phyloP scores from a whole-genome alignment of 1,139 yeast species.

The Trichomonascaceae sp. region DNA sequence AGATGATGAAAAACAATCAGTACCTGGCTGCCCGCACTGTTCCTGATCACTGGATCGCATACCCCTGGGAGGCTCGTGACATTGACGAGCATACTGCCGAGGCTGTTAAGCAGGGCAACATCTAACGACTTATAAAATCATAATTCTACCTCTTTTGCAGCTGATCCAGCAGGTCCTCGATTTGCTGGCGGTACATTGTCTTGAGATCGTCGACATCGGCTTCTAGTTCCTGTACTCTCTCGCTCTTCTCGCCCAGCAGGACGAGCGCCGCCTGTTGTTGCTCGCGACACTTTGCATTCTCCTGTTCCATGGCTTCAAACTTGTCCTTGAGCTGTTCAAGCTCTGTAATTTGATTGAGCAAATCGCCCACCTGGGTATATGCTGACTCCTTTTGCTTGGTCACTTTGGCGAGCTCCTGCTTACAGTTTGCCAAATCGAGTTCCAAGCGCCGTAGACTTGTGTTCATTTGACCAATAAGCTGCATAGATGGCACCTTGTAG shows the following conservation, averaged over 20 bases:
- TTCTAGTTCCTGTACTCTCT: conserved; percentile 66
- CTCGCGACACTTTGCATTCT: conserved; percentile 10
- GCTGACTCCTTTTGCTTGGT: conserved; percentile 49
- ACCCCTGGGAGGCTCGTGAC: conserved; percentile 93
- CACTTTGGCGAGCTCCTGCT: conserved; percentile 47
- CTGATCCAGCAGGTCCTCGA: conserved; percentile 69
- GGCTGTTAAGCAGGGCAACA: conserved; percentile 68
- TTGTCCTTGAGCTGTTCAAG: conserved; percentile 29
- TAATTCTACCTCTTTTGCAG: conserved; percentile 20
- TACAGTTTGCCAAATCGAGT: conserved; percentile 53
- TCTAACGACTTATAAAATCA: conserved; percentile 10
- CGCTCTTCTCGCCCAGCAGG: conserved; percentile 79
- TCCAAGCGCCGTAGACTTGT: conserved; percentile 68
- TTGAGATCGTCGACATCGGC: conserved; percentile 87
- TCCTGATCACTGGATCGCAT: conserved; percentile 92
- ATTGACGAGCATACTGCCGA: conserved; percentile 74
- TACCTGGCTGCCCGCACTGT: conserved; percentile 87
- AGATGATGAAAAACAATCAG: conserved; percentile 50
- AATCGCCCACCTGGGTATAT: conserved; percentile 49
- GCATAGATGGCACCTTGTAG: conserved; percentile 38
- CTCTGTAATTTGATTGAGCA: conserved; percentile 42
- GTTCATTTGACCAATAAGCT: conserved; percentile 58
- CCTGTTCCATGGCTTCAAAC: conserved; percentile 30
- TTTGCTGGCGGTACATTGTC: conserved; percentile 68
- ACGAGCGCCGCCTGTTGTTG: conserved; percentile 50